Evolutionary conservation across 805 yeast genomes (phyloP), one percentile per base, ranked within the genome.

Genomic region (Yamadazyma kitorensis): DNA sequence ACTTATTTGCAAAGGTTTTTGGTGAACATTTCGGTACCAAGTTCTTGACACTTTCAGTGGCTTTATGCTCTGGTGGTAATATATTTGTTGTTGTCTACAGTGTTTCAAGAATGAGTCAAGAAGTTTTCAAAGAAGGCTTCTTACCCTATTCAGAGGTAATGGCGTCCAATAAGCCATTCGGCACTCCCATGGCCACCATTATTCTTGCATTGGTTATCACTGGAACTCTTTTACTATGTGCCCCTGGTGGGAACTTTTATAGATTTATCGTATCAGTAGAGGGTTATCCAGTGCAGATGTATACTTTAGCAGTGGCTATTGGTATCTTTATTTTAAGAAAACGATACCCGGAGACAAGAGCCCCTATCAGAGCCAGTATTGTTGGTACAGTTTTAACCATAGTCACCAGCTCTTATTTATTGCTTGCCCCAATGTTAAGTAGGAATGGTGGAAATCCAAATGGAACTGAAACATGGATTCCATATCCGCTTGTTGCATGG

Each of bases 41-140:
- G 40, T 56, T 80, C 28, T 64, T 80, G 29, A 73, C 84, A 0
- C 49, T 75, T 22, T 65, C 82, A 0, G 72, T 79, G 17, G 82
- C 83, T 0, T 37, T 78, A n/a, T 74, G 80, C 24, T 68, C 84
- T 4, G 76, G 74, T 1, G 82, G 85, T 0, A 80, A 80, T 46
- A 73, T 79, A 3, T 70, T 78, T 52, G 84, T 79, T 8, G 81
- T 76, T 1, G 44, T 77, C 12, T 80, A 78, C 49, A 68, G 78
- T 4, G 61, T 76, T 8, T 75, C 83, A 0, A 62, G 86, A 49
- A 72, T 75, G 61, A 75, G 75, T 42, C 86, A 80, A 49, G 85
- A 79, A 51, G 73, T 74, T 4, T 78, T 80, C 44, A 61, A 82
- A 37, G 84, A 78, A 45, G 85, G 85, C 0, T 74, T 65, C 37